Evolutionary conservation across 2,329 filamentous ascomycete species (phyloP).

Genomic region (Keithomyces neogunnii): DNA sequence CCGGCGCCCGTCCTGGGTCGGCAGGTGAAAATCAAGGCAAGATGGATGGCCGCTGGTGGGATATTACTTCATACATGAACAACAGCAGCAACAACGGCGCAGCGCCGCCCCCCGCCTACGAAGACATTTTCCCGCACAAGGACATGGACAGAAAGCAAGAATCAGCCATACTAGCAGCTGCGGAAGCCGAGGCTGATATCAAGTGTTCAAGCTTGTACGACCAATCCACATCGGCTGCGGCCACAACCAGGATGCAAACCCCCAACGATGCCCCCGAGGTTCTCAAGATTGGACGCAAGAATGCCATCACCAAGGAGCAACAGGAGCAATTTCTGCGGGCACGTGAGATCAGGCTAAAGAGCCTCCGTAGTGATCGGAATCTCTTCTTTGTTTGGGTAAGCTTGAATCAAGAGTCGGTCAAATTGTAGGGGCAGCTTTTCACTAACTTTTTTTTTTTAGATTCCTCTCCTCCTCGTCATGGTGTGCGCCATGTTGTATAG

Average conservation of each 20-base stretch:
- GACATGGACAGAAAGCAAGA: constrained; percentile 47
- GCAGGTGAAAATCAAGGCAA: constrained; percentile 34
- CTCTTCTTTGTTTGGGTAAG: constrained; percentile 62
- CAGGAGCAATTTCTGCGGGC: constrained; percentile 54
- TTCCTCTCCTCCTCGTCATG: constrained; percentile 40
- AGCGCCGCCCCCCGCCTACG: constrained; percentile 63
- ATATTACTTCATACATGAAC: constrained; percentile 48
- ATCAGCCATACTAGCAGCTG: constrained; percentile 48
- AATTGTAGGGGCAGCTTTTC: not conserved
- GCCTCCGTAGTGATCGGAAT: constrained; percentile 54
- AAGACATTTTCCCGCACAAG: constrained; percentile 63
- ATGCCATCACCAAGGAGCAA: constrained; percentile 56
- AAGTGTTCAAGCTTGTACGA: constrained; percentile 50
- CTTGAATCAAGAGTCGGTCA: constrained; percentile 3
- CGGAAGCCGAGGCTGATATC: constrained; percentile 48
- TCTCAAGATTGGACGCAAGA: constrained; percentile 54
- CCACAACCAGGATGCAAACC: constrained; percentile 26
- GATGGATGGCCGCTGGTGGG: constrained; percentile 57
- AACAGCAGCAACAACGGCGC: constrained; percentile 31
- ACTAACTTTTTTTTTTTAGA: constrained; percentile 21
- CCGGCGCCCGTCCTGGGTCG: constrained; percentile 39
- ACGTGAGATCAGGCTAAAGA: constrained; percentile 55
- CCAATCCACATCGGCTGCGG: constrained; percentile 18
- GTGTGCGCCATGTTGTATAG: constrained; percentile 41
- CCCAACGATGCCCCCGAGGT: constrained; percentile 33